A percentile compares a stretch with the other conserved stretches of the same genome.
phyloP scores from a whole-genome alignment of 208 protist species.

The Acanthamoeba castellanii region DNA sequence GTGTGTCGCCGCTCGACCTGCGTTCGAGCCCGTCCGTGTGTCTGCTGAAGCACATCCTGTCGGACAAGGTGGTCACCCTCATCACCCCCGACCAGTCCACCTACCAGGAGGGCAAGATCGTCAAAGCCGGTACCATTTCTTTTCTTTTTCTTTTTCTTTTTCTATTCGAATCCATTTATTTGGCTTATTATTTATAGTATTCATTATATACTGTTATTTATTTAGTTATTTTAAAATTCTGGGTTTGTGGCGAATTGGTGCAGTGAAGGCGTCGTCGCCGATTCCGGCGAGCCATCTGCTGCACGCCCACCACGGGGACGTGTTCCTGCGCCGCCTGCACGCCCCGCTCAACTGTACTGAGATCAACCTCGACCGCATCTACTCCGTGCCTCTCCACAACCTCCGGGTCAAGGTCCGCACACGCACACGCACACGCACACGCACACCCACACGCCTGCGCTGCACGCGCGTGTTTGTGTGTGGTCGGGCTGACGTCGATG shows the following conservation, averaged over 20 bases:
- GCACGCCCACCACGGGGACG: constrained; percentile 13
- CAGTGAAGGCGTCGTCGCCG: constrained; percentile 53
- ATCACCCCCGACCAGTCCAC: constrained; percentile 61
- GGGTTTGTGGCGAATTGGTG: neutral
- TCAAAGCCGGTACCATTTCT: neutral
- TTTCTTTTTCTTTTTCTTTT: neutral
- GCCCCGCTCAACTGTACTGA: constrained; percentile 20
- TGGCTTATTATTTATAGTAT: too few species aligned
- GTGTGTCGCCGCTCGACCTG: constrained; percentile 58
- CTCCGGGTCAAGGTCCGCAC: neutral
- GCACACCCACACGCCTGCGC: too few species aligned
- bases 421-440: neutral
- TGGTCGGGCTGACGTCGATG: too few species aligned
- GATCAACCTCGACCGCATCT: constrained; percentile 32
- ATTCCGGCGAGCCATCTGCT: constrained; percentile 51
- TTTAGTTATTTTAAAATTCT: too few species aligned
- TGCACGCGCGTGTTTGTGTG: neutral
- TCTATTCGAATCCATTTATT: neutral
- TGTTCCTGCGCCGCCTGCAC: constrained; percentile 51
- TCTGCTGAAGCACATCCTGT: constrained; percentile 39
- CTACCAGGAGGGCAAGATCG: constrained; percentile 17
- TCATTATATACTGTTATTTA: too few species aligned
- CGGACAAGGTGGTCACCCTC: constrained; percentile 39
- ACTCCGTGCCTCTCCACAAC: constrained; percentile 21
- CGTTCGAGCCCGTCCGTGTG: constrained; percentile 25